Evolutionary conservation across 495 filamentous ascomycete genomes (phyloP).

Genomic region (Cladorrhinum samala): DNA sequence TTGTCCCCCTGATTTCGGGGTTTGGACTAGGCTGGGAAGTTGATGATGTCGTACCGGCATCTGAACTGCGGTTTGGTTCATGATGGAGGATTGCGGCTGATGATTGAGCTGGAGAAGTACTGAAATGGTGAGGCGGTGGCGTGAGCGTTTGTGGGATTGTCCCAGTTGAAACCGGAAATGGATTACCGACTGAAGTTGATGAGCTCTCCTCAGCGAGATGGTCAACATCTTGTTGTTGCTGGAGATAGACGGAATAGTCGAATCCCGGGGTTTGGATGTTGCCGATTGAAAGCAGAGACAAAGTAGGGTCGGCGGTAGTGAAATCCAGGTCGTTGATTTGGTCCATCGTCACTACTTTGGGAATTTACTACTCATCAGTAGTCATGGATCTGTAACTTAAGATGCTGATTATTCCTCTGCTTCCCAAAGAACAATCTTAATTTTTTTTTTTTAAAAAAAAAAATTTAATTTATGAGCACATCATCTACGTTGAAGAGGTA

Average conservation of each 20-base stretch:
- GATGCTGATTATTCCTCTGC: too few species aligned
- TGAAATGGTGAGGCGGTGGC: neutral
- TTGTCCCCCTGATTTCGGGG: too few species aligned
- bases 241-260: constrained; percentile 27
- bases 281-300: constrained; percentile 22
- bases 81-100: neutral
- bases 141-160: too few species aligned
- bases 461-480: neutral
- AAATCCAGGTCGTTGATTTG: constrained; percentile 11
- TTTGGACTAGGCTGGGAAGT: neutral
- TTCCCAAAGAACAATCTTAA: too few species aligned
- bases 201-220: constrained; percentile 29
- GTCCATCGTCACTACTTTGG: too few species aligned
- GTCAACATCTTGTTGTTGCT: constrained; percentile 27
- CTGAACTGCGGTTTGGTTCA: too few species aligned
- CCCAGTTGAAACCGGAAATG: neutral
- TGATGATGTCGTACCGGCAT: neutral
- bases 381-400: too few species aligned
- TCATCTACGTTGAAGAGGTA: neutral
- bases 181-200: neutral
- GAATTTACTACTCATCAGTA: too few species aligned
- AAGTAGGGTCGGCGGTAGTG: constrained; percentile 4
- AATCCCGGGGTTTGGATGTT: constrained; percentile 12
- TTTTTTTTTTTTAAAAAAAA: neutral
- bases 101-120: neutral